A percentile compares a stretch with the other conserved stretches of the same genome.
Evolutionary conservation across 768 basidiomycete species (phyloP).

Genomic region (Amanita phalloides): DNA sequence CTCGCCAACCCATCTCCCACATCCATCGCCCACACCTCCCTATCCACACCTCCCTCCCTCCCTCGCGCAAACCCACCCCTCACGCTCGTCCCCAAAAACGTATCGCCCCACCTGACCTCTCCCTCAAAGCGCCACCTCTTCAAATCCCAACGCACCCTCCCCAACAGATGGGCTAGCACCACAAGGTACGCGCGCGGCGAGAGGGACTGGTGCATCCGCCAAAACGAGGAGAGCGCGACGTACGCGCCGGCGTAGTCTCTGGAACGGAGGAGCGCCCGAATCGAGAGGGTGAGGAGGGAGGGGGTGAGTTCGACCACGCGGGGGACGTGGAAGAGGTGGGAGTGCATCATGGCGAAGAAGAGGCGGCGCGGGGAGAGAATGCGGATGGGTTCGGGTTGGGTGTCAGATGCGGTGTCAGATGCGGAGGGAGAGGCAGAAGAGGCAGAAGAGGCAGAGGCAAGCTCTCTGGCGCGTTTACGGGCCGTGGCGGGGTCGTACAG

Average conservation of each 20-base stretch:
- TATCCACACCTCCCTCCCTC: neutral
- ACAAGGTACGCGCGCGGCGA: constrained; percentile 28
- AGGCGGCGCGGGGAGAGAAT: constrained; percentile 27
- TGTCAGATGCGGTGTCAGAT: too few species aligned
- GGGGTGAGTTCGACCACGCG: constrained; percentile 17
- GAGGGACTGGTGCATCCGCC: constrained; percentile 16
- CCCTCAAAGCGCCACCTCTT: constrained; percentile 4
- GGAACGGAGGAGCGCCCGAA: constrained; percentile 31
- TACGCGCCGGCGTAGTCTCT: constrained; percentile 40
- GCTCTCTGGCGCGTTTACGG: neutral
- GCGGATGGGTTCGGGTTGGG: constrained; percentile 6
- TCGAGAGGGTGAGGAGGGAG: constrained; percentile 27
- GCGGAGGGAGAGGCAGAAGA: too few species aligned
- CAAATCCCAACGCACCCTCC: constrained; percentile 16
- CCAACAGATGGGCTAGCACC: constrained; percentile 26
- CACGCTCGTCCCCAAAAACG: constrained; percentile 12
- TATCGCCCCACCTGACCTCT: constrained; percentile 16
- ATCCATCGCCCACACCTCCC: neutral
- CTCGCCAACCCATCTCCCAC: constrained; percentile 6
- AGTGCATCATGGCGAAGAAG: constrained; percentile 33
- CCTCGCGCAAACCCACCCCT: too few species aligned
- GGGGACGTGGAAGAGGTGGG: constrained; percentile 8
- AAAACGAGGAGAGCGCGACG: constrained; percentile 23
- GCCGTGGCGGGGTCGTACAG: constrained; percentile 7
- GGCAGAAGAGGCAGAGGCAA: too few species aligned